A percentile compares a stretch with the other conserved stretches of the same genome.
phyloP scores from a whole-genome alignment of 495 filamentous ascomycete species.

The Penicillium verhagenii region DNA sequence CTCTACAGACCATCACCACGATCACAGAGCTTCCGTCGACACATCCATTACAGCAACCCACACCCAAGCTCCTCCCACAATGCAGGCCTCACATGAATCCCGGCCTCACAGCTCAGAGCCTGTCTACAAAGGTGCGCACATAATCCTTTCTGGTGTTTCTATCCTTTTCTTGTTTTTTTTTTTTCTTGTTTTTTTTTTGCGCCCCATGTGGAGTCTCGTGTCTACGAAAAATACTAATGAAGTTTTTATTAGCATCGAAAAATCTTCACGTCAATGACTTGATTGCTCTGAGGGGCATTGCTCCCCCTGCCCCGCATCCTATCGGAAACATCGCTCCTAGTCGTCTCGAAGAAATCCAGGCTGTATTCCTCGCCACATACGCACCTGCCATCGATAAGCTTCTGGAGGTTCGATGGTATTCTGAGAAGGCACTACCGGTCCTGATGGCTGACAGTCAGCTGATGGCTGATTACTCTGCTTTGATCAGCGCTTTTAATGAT shows the following conservation, averaged over 20 bases:
- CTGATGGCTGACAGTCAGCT: conserved; percentile 59
- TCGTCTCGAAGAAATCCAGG: conserved; percentile 65
- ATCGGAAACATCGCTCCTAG: conserved; percentile 52
- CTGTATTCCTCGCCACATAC: conserved; percentile 74
- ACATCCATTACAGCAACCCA: conserved; percentile 59
- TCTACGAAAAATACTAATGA: conserved; percentile 12
- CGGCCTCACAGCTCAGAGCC: conserved; percentile 29
- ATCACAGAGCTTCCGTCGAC: conserved; percentile 72
- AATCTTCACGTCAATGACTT: conserved; percentile 74
- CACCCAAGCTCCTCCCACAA: conserved; percentile 30
- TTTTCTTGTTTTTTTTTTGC: neutral
- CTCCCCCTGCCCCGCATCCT: conserved; percentile 59
- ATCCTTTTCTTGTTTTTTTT: too few species aligned
- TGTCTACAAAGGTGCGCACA: conserved; percentile 38
- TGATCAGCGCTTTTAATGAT: conserved; percentile 53
- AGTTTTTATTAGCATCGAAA: conserved; percentile 50
- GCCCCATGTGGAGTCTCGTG: neutral
- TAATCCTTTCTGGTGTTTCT: neutral
- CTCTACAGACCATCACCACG: conserved; percentile 51
- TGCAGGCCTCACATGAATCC: conserved; percentile 34
- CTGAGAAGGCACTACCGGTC: conserved; percentile 47
- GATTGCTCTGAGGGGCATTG: conserved; percentile 61
- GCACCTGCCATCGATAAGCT: conserved; percentile 73
- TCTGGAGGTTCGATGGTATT: conserved; percentile 84
- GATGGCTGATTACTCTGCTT: conserved; percentile 60